Conservation (phyloP, 2,329 filamentous ascomycete genomes). For the Plenodomus lindquistii region DNA sequence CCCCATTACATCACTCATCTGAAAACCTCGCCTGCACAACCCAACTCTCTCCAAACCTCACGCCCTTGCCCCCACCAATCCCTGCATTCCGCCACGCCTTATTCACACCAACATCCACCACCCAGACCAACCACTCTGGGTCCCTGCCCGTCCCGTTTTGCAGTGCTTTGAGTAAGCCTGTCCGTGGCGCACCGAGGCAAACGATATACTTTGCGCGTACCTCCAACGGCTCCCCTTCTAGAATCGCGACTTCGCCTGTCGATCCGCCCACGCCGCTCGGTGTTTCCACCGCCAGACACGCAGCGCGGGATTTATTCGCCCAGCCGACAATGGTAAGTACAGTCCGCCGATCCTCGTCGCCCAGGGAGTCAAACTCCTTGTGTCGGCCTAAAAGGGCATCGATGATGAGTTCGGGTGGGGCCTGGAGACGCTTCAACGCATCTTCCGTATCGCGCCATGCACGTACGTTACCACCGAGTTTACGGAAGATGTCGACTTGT, state of each 20-base stretch:
- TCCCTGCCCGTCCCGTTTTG: constrained; percentile 59
- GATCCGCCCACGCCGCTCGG: constrained; percentile 86
- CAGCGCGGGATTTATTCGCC: constrained; percentile 85
- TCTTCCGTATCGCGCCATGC: constrained; percentile 62
- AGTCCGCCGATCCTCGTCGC: constrained; percentile 78
- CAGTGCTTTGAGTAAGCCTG: constrained; percentile 78
- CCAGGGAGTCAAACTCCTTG: constrained; percentile 84
- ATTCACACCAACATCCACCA: constrained; percentile 86
- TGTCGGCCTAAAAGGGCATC: constrained; percentile 88
- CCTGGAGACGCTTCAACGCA: constrained; percentile 59
- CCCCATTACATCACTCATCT: constrained; percentile 16
- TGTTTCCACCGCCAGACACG: constrained; percentile 84
- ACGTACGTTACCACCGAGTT: constrained; percentile 75
- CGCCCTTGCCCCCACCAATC: constrained; percentile 77
- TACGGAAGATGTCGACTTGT: constrained; percentile 82
- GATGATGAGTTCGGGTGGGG: constrained; percentile 77
- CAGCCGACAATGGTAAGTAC: constrained; percentile 91
- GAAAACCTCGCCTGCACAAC: constrained; percentile 67
- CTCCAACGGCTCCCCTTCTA: constrained; percentile 77
- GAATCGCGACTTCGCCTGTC: constrained; percentile 60
- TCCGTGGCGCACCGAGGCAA: constrained; percentile 83
- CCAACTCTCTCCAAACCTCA: constrained; percentile 89
- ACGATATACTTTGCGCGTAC: constrained; percentile 82
- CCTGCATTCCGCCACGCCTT: constrained; percentile 85
- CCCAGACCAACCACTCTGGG: constrained; percentile 73